Evolutionary conservation across 306 rosid species (phyloP).

Genomic region (Sphenostylis stenocarpa): DNA sequence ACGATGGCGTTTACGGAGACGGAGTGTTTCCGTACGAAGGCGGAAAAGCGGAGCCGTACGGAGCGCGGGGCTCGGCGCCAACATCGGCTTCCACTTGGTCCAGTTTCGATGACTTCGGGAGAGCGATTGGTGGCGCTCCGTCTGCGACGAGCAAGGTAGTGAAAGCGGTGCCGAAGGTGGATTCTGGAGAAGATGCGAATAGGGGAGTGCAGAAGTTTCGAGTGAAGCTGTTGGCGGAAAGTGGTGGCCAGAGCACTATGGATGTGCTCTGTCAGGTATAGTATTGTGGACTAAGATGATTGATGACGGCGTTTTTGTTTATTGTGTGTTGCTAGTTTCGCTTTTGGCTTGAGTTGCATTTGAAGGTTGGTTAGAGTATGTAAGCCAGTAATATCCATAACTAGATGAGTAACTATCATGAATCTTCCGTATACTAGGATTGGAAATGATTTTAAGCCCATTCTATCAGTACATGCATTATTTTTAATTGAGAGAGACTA

Average conservation of each 20-base stretch:
- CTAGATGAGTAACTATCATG: neutral
- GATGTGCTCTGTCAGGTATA: constrained; percentile 94
- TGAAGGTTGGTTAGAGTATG: neutral
- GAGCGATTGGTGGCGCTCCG: constrained; percentile 62
- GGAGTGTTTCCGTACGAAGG: constrained; percentile 84
- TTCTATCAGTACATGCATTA: no score
- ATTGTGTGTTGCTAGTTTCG: neutral
- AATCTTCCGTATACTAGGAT: neutral
- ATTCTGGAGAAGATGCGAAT: constrained; percentile 60
- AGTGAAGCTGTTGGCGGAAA: constrained; percentile 86
- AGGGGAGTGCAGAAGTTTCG: constrained; percentile 80
- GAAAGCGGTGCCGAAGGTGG: constrained; percentile 79
- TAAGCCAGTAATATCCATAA: neutral
- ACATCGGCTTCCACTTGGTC: constrained; percentile 63
- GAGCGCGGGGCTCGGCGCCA: constrained; percentile 84
- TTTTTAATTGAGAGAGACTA: no score
- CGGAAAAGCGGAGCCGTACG: constrained; percentile 80
- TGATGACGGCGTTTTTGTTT: no score
- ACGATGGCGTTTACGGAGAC: constrained; percentile 56
- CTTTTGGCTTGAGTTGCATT: neutral
- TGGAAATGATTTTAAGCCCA: neutral
- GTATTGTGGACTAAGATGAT: neutral
- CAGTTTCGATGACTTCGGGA: constrained; percentile 84
- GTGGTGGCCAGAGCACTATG: constrained; percentile 77
- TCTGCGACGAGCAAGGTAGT: constrained; percentile 58